phyloP scores from a whole-genome alignment of 2,329 filamentous ascomycete genomes.

The Sphaerostilbella broomeana region DNA sequence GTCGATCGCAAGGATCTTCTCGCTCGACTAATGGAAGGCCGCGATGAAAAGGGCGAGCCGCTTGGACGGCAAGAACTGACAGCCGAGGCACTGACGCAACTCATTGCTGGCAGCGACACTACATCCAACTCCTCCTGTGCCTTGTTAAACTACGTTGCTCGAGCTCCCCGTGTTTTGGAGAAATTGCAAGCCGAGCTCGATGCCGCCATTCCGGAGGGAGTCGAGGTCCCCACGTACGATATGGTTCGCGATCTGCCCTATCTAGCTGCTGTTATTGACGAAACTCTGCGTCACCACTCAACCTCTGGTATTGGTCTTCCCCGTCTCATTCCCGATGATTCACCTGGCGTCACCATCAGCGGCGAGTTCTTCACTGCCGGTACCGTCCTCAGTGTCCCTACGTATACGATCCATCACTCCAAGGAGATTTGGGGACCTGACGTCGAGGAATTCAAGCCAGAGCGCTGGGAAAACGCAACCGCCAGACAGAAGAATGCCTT shows the following conservation, averaged over 20 bases:
- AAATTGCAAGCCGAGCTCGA: constrained; percentile 77
- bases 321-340: constrained; percentile 59
- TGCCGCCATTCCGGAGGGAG: constrained; percentile 51
- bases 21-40: constrained; percentile 76
- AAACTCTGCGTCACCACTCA: constrained; percentile 79
- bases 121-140: constrained; percentile 78
- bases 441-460: constrained; percentile 64
- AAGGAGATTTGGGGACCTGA: constrained; percentile 66
- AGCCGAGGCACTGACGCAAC: constrained; percentile 81
- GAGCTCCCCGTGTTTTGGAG: constrained; percentile 61
- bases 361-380: constrained; percentile 66
- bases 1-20: constrained; percentile 72
- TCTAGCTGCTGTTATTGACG: constrained; percentile 68
- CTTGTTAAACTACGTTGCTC: constrained; percentile 67
- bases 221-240: constrained; percentile 63
- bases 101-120: constrained; percentile 74
- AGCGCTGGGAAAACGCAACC: constrained; percentile 62
- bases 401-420: constrained; percentile 76
- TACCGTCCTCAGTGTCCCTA: constrained; percentile 70
- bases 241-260: constrained; percentile 71
- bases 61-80: constrained; percentile 75
- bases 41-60: constrained; percentile 69
- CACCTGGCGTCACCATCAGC: constrained; percentile 55
- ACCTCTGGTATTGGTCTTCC: constrained; percentile 83
- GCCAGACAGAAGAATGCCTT: constrained; percentile 65